Conservation (phyloP, 441 rosid genomes). For the Geranium incanum region DNA sequence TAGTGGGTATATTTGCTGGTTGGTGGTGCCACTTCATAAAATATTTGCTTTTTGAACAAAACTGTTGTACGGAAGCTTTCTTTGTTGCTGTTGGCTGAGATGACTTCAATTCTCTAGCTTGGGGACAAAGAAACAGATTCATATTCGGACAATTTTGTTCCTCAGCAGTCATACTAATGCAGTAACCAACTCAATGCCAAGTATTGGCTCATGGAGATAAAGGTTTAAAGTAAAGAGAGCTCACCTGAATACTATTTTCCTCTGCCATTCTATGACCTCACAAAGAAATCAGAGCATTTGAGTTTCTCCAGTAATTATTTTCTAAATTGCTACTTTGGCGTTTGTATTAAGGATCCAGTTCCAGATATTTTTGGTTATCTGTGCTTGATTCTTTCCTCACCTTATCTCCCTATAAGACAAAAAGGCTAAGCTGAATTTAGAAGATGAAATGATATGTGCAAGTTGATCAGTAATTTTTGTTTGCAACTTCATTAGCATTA, state of each 20-base stretch:
- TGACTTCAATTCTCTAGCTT: background rate
- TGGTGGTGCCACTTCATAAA: background rate
- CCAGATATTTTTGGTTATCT: too few species aligned
- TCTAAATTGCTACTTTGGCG: too few species aligned
- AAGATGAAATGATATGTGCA: slow-evolving; percentile 89
- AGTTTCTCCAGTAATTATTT: background rate
- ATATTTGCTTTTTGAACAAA: background rate
- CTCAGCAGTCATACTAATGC: background rate
- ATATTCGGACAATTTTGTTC: background rate
- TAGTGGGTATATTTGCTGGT: background rate
- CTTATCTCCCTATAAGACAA: too few species aligned
- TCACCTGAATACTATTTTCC: background rate
- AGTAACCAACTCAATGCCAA: background rate
- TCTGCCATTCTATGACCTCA: too few species aligned
- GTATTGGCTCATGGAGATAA: too few species aligned
- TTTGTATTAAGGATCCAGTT: too few species aligned
- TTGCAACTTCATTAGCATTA: slow-evolving; percentile 33
- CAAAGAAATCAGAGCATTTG: background rate
- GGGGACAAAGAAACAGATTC: background rate
- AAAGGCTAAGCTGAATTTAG: slow-evolving; percentile 49
- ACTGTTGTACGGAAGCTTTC: background rate
- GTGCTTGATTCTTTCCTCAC: too few species aligned
- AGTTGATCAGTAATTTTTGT: slow-evolving; percentile 93
- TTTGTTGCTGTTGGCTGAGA: background rate
- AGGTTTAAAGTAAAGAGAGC: too few species aligned